phyloP scores from a whole-genome alignment of 805 yeast species.

The Wickerhamiella brachini region DNA sequence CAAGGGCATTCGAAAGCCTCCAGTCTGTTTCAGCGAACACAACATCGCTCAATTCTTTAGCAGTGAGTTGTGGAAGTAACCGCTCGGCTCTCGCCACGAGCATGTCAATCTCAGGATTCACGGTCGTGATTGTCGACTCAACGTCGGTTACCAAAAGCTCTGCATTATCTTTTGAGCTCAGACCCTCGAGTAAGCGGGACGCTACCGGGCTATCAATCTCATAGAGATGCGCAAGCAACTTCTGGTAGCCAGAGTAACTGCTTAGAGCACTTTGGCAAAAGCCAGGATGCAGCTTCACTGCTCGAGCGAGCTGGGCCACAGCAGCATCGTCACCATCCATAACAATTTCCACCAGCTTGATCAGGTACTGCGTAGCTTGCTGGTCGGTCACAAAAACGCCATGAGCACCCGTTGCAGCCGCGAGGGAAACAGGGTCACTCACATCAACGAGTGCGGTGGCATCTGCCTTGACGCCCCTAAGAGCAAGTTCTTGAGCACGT shows the following conservation, averaged over 20 bases:
- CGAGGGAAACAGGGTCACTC: constrained; percentile 1
- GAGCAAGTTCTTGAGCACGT: constrained; percentile 2
- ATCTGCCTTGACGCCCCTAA: neutral
- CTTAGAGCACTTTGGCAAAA: neutral
- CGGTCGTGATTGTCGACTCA: neutral
- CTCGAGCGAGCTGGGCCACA: constrained; percentile 3
- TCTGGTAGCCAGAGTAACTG: neutral
- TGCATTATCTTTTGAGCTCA: neutral
- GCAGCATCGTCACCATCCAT: constrained; percentile 1
- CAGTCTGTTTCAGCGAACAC: neutral
- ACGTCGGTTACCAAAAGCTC: neutral
- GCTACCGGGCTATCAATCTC: constrained; percentile 4
- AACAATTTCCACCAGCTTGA: constrained; percentile 3
- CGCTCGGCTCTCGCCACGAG: neutral
- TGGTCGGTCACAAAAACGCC: constrained; percentile 5
- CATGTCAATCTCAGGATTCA: neutral
- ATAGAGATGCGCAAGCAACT: neutral
- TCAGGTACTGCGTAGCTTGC: constrained; percentile 3
- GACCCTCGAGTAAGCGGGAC: neutral
- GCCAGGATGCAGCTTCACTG: neutral
- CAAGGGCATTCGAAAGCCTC: neutral
- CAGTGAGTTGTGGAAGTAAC: neutral
- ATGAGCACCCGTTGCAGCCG: constrained; percentile 8
- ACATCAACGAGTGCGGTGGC: constrained; percentile 3
- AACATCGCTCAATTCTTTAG: neutral